A percentile compares a stretch with the other conserved stretches of the same genome.
Conservation (phyloP, 176 grass and related monocot species). For the Oryza meridionalis region DNA sequence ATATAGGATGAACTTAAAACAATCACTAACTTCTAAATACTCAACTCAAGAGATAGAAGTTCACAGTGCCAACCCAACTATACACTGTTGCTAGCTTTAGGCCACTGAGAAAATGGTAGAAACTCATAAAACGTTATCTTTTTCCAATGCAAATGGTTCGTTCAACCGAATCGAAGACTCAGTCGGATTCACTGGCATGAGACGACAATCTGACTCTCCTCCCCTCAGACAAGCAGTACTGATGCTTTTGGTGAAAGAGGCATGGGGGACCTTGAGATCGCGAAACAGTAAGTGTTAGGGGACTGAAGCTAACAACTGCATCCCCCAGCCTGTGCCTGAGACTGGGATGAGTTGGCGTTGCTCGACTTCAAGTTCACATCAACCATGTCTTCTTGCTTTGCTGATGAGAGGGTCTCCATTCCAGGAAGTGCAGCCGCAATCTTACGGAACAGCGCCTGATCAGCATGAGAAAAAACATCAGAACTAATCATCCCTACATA, state of each 20-base stretch:
- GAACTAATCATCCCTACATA: neutral
- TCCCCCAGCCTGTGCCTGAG: slow-evolving; percentile 74
- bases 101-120: slow-evolving; percentile 53
- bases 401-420: slow-evolving; percentile 91
- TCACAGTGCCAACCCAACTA: slow-evolving; percentile 63
- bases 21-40: slow-evolving; percentile 56
- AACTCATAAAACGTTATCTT: slow-evolving; percentile 53
- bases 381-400: slow-evolving; percentile 97
- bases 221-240: slow-evolving; percentile 37
- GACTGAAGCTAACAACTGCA: slow-evolving; percentile 74
- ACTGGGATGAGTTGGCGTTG: slow-evolving; percentile 76
- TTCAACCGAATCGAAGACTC: slow-evolving; percentile 36
- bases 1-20: slow-evolving; percentile 49
- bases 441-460: slow-evolving; percentile 91
- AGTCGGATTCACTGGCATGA: slow-evolving; percentile 43
- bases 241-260: slow-evolving; percentile 21
- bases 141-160: slow-evolving; percentile 57
- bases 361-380: slow-evolving; percentile 89
- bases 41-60: slow-evolving; percentile 41
- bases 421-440: slow-evolving; percentile 95
- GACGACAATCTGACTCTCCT: slow-evolving; percentile 39
- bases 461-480: neutral
- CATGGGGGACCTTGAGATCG: slow-evolving; percentile 34
- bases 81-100: slow-evolving; percentile 76
- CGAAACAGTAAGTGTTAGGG: slow-evolving; percentile 33